A percentile compares a stretch with the other conserved stretches of the same genome.
These are phyloP conservation scores for Aspergillus viridinutans DNA, from an alignment of 2,329 filamentous ascomycete genomes.

Conservation along the genomic window DNA sequence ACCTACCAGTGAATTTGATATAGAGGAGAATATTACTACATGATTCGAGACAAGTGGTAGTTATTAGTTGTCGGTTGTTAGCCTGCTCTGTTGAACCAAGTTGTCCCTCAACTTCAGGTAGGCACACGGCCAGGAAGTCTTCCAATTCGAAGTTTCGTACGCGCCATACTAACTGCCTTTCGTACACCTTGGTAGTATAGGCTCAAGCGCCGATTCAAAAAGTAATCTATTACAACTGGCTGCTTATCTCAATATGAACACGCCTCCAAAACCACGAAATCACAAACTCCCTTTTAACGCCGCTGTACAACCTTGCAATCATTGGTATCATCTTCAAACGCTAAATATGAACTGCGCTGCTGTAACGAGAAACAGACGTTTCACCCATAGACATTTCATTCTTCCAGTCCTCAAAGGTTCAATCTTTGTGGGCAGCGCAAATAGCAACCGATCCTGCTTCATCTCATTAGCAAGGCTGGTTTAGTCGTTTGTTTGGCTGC, in stretches of 20 bases:
- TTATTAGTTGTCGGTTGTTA: no score
- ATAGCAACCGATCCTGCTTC: neutral
- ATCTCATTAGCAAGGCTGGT: neutral
- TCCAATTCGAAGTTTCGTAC: no score
- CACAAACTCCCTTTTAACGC: neutral
- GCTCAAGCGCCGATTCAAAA: no score
- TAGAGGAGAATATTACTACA: neutral
- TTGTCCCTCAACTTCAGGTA: no score
- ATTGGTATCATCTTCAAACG: neutral
- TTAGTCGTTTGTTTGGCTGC: neutral
- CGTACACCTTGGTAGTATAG: no score
- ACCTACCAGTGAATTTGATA: neutral
- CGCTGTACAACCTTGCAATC: neutral
- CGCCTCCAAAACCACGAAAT: neutral
- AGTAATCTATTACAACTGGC: no score
- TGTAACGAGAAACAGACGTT: neutral
- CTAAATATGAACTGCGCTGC: neutral
- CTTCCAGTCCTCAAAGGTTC: neutral
- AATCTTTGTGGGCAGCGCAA: neutral
- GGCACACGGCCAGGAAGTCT: no score
- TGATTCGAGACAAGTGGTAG: no score
- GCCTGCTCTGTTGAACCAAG: no score
- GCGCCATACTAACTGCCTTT: no score
- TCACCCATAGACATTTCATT: neutral
- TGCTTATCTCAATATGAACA: neutral